A percentile compares a stretch with the other conserved stretches of the same genome.
phyloP scores from a whole-genome alignment of 108 stramenopile species.

The Discostella stelligeroides region DNA sequence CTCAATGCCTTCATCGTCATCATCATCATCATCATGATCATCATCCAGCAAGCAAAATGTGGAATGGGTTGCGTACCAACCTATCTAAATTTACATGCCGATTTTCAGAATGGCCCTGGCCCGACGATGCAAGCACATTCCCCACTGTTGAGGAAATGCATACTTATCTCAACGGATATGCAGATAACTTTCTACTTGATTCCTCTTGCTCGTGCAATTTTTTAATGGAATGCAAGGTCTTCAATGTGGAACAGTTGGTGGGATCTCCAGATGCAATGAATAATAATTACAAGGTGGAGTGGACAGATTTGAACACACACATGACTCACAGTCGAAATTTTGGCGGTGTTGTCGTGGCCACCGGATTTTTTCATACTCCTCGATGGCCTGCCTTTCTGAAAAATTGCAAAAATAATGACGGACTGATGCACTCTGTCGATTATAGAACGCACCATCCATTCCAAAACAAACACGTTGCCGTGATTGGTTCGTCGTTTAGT shows the following conservation, averaged over 20 bases:
- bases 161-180: constrained; percentile 56
- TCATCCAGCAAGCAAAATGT: constrained; percentile 59
- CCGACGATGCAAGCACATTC: constrained; percentile 59
- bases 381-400: constrained; percentile 47
- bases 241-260: constrained; percentile 44
- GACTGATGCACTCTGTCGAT: constrained; percentile 60
- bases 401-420: constrained; percentile 7
- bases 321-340: constrained; percentile 49
- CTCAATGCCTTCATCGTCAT: no score
- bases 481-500: constrained; percentile 69
- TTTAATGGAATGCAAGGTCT: constrained; percentile 56
- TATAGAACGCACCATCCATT: constrained; percentile 40
- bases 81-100: constrained; percentile 70
- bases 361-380: constrained; percentile 72
- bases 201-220: constrained; percentile 49
- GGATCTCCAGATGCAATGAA: constrained; percentile 6
- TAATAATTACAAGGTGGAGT: constrained; percentile 59
- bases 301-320: constrained; percentile 49
- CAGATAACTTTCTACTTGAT: constrained; percentile 47
- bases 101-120: constrained; percentile 75
- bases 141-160: constrained; percentile 60
- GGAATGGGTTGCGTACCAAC: constrained; percentile 68
- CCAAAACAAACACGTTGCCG: constrained; percentile 53
- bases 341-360: constrained; percentile 68
- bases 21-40: constrained; percentile 8